Base-by-base conservation (phyloP, 768 basidiomycete genomes). In the Trametes cinnabarina region DNA sequence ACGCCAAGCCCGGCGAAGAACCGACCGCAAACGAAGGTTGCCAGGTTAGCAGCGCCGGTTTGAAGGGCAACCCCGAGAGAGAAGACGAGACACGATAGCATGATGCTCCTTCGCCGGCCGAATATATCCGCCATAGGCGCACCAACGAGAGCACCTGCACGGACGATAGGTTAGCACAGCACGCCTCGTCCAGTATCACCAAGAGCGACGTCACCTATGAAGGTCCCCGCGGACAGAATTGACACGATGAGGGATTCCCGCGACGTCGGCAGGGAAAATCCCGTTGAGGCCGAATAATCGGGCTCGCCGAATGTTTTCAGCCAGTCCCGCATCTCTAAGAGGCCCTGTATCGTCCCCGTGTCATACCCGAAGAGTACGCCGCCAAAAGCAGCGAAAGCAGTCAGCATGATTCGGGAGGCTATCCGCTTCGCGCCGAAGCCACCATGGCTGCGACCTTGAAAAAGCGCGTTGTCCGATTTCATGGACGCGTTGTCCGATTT, bases 141-240 rank as follows among this genome's bases (percentile, higher is more conserved):
- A n/a, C 72, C 79, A 28, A 71, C 47, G 58, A 90, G 75, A 14
- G 84, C 84, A 65, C 86, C 68, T 69, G 48, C 40, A 25, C 17
- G 28, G 6, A 50, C 23, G 19, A n/a, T 47, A 57, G 9, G 62
- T 23, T 22, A 41, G n/a, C n/a, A n/a, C n/a, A n/a, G n/a, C n/a
- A n/a, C n/a, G n/a, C n/a, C n/a, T n/a, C n/a, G n/a, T n/a, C n/a
- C n/a, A 17, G 26, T 22, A n/a, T 11, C 35, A 22, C 11, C 8
- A 25, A 15, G 20, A 57, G 34, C 42, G 25, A 34, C 61, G 60
- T 51, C 40, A 69, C 72, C 90, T 61, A 90, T 83, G 77, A 93
- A 91, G n/a, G 91, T 93, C 57, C 92, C 92, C 5, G 87, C 89
- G 3, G 90, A 92, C 28, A 91, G 82, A 65, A 90, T 88, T 42